These are phyloP conservation scores for Tylopilus rubrobrunneus DNA, from an alignment of 768 basidiomycete species.

Conservation along the genomic window DNA sequence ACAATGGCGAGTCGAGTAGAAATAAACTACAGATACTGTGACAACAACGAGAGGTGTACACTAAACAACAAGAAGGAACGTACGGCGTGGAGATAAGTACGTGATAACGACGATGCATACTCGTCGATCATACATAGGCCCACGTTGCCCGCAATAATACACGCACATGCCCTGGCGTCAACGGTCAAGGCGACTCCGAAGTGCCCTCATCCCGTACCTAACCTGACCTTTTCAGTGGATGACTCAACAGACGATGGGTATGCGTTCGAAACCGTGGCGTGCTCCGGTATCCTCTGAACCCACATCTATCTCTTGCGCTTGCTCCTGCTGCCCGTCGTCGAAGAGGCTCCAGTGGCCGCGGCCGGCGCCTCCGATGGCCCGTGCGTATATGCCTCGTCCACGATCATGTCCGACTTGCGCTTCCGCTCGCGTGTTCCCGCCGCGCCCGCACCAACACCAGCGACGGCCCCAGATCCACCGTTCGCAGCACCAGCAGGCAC, in stretches of 20 bases:
- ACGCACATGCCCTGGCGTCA: background rate
- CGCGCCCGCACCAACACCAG: background rate
- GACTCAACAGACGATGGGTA: background rate
- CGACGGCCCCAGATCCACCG: background rate
- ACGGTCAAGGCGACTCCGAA: background rate
- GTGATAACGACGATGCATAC: background rate
- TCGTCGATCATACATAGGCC: no score
- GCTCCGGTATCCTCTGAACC: background rate
- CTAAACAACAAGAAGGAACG: background rate
- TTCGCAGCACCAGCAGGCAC: background rate
- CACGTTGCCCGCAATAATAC: background rate
- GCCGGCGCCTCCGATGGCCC: background rate
- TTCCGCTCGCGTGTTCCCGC: slow-evolving; percentile 30
- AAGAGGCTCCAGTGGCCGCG: no score
- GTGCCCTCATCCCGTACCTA: background rate
- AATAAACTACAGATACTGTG: background rate
- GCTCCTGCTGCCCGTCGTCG: slow-evolving; percentile 16
- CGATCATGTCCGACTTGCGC: slow-evolving; percentile 37
- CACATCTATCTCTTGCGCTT: slow-evolving; percentile 29
- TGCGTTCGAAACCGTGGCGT: background rate
- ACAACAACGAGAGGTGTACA: background rate
- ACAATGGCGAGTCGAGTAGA: background rate
- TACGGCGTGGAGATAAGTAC: background rate
- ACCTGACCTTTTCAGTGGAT: background rate
- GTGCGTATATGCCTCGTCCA: slow-evolving; percentile 10